Base-by-base conservation (phyloP, 192 early-diverging fungal species). In the Umbelopsis sp. region DNA sequence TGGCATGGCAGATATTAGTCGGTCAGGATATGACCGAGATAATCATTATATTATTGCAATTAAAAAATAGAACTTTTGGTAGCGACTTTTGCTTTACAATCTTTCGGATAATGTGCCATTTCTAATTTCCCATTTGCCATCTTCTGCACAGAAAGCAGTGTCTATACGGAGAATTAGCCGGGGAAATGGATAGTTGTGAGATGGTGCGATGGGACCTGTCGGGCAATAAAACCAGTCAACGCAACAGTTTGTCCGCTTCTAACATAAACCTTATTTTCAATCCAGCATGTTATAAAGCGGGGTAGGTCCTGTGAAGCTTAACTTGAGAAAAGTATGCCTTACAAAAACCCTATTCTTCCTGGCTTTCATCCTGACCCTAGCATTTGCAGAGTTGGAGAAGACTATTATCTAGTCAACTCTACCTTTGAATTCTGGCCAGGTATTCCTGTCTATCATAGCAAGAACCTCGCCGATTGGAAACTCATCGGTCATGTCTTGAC, bases 21-120 rank as follows among this genome's bases (percentile, higher is more conserved):
- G 82, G 43, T 72, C 81, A n/a, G 97, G 96, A 10, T 99, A 99
- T 75, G 96, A 99, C 76, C 80, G 91, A 25, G 97, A 99, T 79
- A 99, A 99, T 78, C 95, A 93, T 89, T 99, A 95, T 84, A 88
- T 95, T 4, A 89, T 98, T 62, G 83, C 69, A 2, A 62, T 62
- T n/a, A 62, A 62, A 31, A 62, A 62, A 12, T 62, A 62, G 14
- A 41, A 41, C 38, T n/a, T n/a, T n/a, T n/a, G n/a, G 38, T 11
- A 11, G 38, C 5, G 36, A 38, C 7, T 6, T 41, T 6, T 41
- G 0, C 4, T 0, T 41, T 41, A 41, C 38, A 11, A 6, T 1
- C 4, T 5, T 41, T 41, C 38, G 38, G 38, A 41, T 41, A 41
- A 41, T 41, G 38, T 41, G 12, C 8, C 12, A 41, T 41, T 41